Conservation (phyloP, 1,139 yeast genomes). For the Blastobotrys buckinghamii region DNA sequence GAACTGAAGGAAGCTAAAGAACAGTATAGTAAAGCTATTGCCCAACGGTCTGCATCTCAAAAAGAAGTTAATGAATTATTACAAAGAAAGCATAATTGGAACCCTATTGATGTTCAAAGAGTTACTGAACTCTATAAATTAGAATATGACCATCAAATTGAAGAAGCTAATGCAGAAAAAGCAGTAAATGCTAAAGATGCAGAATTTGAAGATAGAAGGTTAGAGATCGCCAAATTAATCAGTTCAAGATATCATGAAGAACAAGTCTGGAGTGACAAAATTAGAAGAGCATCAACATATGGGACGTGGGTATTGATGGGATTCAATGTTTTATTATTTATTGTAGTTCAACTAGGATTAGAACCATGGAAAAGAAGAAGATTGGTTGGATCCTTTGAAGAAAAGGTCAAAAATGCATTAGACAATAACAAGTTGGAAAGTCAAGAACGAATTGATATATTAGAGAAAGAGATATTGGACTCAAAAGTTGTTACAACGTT, state of each 20-base stretch:
- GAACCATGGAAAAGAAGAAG: constrained; percentile 93
- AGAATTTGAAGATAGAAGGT: constrained; percentile 63
- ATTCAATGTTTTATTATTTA: constrained; percentile 67
- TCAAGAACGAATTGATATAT: constrained; percentile 6
- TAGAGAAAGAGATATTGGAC: constrained; percentile 2
- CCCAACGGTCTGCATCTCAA: constrained; percentile 64
- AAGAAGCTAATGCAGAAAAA: constrained; percentile 50
- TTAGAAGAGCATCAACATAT: constrained; percentile 91
- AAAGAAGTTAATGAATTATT: constrained; percentile 81
- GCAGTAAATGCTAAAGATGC: constrained; percentile 53
- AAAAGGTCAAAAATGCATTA: constrained; percentile 58
- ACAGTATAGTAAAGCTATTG: constrained; percentile 57
- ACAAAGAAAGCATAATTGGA: constrained; percentile 83
- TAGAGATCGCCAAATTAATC: constrained; percentile 67
- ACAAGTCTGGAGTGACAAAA: constrained; percentile 97
- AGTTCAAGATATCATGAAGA: constrained; percentile 91
- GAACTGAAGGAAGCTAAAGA: constrained; percentile 47
- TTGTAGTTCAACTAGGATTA: constrained; percentile 75
- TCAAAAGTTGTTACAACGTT: not conserved
- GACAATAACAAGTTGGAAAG: constrained; percentile 20
- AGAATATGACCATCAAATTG: constrained; percentile 69
- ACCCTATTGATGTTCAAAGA: constrained; percentile 66
- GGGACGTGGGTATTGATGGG: constrained; percentile 93
- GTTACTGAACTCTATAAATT: constrained; percentile 76
- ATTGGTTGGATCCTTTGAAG: constrained; percentile 77